Base-by-base conservation (phyloP, 2,329 filamentous ascomycete genomes). In the Thielaviopsis musarum region DNA sequence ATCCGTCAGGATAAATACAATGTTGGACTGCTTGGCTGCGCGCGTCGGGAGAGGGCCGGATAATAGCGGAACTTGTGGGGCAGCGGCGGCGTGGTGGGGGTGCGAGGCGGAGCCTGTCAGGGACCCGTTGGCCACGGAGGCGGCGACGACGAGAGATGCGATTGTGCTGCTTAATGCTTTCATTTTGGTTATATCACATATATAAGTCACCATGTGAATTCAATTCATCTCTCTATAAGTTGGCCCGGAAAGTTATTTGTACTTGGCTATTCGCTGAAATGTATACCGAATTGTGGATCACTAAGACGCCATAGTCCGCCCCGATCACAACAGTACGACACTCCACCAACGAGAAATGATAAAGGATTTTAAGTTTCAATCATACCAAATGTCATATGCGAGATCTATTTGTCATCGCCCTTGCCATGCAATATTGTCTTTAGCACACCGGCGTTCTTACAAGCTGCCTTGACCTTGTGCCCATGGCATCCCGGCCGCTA, bases 1-100 rank as follows among this genome's bases (percentile, higher is more conserved):
- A 63, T 86, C 83, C 0, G 81, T 83, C 34, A 85, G 71, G 62
- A 85, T 77, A 65, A 86, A 83, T 34, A 86, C 70, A 57, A 85
- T 77, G 64, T 85, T 85, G 0, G 77, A 75, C 24, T 63, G 55
- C 28, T 60, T 60, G 21, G 45, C 12, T 10, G 38, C 17, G 38
- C 38, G 38, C 21, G 6, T 4, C 21, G 15, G 7, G 5, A 15
- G 17, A n/a, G 5, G 4, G 21, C 13, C 24, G 22, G 34, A 12
- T 3, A 56, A 15, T 10, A 61, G 55, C 21, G 55, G 55, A 2
- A 52, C 22, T 24, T 61, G 59, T 13, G 34, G 34, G 26, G 41
- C 15, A 12, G 17, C 51, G 7, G 12, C 17, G 51, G 7, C 10
- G 38, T 24, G n/a, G 45, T 12, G 7, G 19, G 41, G 15, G 19